These are phyloP conservation scores for Nemophila menziesii DNA, from an alignment of 257 asterid species.

Conservation along the genomic window DNA sequence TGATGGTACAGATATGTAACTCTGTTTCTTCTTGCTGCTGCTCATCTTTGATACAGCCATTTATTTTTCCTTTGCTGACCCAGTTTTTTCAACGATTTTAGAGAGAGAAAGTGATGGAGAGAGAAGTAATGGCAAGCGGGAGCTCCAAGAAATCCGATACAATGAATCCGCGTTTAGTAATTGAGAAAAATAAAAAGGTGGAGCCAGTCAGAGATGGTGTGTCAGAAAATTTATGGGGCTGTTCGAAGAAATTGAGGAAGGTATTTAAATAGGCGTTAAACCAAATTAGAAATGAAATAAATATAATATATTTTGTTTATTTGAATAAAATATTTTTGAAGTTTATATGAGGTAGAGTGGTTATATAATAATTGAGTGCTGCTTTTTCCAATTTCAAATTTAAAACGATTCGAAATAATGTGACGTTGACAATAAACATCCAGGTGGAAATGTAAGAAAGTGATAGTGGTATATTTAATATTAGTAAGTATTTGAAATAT, in stretches of 20 bases:
- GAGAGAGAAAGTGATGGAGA: conserved; percentile 17
- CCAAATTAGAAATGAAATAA: too few relatives aligned
- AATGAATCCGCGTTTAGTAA: conserved; percentile 34
- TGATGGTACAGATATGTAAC: conserved; percentile 80
- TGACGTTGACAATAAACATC: too few relatives aligned
- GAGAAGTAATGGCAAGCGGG: conserved; percentile 21
- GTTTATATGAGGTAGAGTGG: too few relatives aligned
- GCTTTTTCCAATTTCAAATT: too few relatives aligned
- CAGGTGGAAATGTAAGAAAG: too few relatives aligned
- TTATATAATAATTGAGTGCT: too few relatives aligned
- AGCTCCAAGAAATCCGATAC: conserved; percentile 11
- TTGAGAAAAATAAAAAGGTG: conserved; percentile 13
- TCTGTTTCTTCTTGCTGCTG: conserved; percentile 54
- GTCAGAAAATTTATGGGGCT: conserved; percentile 19
- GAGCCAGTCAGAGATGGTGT: conserved; percentile 35
- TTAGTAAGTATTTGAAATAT: too few relatives aligned
- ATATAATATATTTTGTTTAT: too few relatives aligned
- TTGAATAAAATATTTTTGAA: too few relatives aligned
- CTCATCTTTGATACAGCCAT: conserved; percentile 75
- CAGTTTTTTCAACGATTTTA: conserved; percentile 19
- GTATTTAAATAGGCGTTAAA: not conserved
- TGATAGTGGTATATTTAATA: too few relatives aligned
- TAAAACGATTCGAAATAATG: too few relatives aligned
- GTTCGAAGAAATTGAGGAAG: not conserved
- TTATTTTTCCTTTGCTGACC: conserved; percentile 5